These are phyloP conservation scores for Darksidea phi DNA, from an alignment of 495 filamentous ascomycete genomes.

Conservation along the genomic window DNA sequence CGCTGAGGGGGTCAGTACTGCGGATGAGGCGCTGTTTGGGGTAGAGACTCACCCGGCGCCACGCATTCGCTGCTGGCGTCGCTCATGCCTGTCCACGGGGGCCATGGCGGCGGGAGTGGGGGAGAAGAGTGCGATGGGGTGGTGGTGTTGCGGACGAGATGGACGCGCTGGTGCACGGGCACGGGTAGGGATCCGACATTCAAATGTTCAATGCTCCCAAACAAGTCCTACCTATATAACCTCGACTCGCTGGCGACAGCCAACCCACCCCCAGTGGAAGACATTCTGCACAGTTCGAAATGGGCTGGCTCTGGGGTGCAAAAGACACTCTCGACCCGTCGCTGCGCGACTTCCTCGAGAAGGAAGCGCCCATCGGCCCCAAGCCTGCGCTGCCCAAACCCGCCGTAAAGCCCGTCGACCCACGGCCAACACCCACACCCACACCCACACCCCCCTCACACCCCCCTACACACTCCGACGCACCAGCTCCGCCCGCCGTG, in stretches of 20 bases:
- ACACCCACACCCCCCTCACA: too few species aligned
- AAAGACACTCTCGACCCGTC: slow-evolving; percentile 29
- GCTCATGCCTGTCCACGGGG: slow-evolving; percentile 17
- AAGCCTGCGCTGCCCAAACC: slow-evolving; percentile 18
- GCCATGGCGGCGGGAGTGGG: not conserved
- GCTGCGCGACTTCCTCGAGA: slow-evolving; percentile 28
- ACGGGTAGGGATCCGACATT: too few species aligned
- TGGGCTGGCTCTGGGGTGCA: slow-evolving; percentile 31
- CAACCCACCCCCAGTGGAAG: too few species aligned
- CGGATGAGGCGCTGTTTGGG: not conserved
- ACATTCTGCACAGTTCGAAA: too few species aligned
- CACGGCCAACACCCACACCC: slow-evolving; percentile 8
- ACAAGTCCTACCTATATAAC: too few species aligned
- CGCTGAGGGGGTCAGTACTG: slow-evolving; percentile 6
- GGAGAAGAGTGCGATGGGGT: not conserved
- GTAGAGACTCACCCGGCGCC: slow-evolving; percentile 22
- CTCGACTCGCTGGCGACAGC: too few species aligned
- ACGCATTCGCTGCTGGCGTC: slow-evolving; percentile 26
- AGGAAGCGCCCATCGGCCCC: slow-evolving; percentile 18
- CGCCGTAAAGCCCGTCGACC: slow-evolving; percentile 2
- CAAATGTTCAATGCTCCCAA: too few species aligned
- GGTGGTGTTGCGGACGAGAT: not conserved
- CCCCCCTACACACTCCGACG: too few species aligned
- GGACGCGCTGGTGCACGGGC: too few species aligned
- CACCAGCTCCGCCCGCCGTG: slow-evolving; percentile 7